A percentile compares a stretch with the other conserved stretches of the same genome.
These are phyloP conservation scores for Diaporthe nobilis DNA, from an alignment of 2,329 filamentous ascomycete species.

Conservation along the genomic window DNA sequence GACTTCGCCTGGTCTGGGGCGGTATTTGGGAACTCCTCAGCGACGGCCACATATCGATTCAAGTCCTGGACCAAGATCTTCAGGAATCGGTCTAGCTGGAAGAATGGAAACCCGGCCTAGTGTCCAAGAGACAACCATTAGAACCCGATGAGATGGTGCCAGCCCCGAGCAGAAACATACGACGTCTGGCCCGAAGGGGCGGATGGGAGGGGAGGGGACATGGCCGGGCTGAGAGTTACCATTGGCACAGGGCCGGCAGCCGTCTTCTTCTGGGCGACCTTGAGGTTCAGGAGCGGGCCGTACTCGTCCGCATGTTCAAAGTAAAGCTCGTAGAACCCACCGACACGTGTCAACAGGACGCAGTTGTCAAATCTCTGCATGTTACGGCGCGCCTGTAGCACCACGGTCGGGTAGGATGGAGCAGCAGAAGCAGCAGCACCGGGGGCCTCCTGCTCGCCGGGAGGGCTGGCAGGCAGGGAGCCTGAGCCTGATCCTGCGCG, in stretches of 20 bases:
- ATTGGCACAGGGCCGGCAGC: conserved; percentile 85
- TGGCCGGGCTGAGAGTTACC: conserved; percentile 65
- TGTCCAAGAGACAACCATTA: conserved; percentile 46
- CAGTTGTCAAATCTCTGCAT: conserved; percentile 94
- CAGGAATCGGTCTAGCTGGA: conserved; percentile 91
- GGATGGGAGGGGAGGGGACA: conserved; percentile 32
- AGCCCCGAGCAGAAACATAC: conserved; percentile 36
- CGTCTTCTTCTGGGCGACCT: conserved; percentile 86
- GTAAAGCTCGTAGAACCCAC: conserved; percentile 98
- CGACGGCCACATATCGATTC: conserved; percentile 91
- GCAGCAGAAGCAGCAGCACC: conserved; percentile 48
- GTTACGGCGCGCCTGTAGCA: conserved; percentile 88
- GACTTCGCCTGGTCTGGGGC: conserved; percentile 78
- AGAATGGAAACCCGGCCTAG: conserved; percentile 92
- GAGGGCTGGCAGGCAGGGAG: conserved; percentile 28
- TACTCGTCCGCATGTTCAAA: conserved; percentile 95
- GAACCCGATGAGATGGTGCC: conserved; percentile 37
- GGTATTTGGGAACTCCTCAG: conserved; percentile 89
- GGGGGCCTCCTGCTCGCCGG: conserved; percentile 59
- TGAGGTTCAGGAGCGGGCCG: conserved; percentile 88
- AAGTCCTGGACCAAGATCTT: conserved; percentile 94
- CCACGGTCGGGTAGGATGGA: conserved; percentile 84
- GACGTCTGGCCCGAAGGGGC: conserved; percentile 33
- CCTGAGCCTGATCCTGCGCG: conserved; percentile 51
- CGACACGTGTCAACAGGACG: conserved; percentile 91